A percentile compares a stretch with the other conserved stretches of the same genome.
phyloP scores from a whole-genome alignment of 2,329 filamentous ascomycete genomes.

The Aspergillus costaricaensis region DNA sequence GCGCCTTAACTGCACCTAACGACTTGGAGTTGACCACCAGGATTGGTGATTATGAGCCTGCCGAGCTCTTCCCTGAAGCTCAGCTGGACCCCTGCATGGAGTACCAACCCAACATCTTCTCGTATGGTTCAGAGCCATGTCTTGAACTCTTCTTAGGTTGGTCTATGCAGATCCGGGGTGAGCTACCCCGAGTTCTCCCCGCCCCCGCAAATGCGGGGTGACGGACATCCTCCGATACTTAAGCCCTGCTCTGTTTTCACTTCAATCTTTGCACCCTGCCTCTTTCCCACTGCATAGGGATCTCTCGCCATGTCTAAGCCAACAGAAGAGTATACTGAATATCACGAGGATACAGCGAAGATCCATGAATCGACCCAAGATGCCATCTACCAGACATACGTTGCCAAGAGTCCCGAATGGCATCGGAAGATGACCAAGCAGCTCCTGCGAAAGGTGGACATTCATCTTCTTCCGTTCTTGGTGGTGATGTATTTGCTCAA shows the following conservation, averaged over 20 bases:
- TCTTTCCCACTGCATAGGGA: background rate
- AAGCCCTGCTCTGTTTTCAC: background rate
- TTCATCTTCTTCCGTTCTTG: slow-evolving; percentile 32
- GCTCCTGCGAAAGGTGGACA: slow-evolving; percentile 31
- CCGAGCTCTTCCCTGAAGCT: no score
- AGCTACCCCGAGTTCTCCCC: background rate
- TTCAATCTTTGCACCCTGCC: background rate
- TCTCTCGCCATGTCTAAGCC: background rate
- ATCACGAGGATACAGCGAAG: background rate
- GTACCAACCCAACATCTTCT: no score
- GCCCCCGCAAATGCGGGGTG: background rate
- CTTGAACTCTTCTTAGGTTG: no score
- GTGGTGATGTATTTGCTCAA: slow-evolving; percentile 37
- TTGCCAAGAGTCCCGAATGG: slow-evolving; percentile 29
- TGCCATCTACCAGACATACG: slow-evolving; percentile 30
- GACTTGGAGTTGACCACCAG: no score
- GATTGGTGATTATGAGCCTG: no score
- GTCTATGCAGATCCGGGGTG: background rate
- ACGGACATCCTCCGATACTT: background rate
- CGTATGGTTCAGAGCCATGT: no score
- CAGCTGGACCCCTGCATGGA: background rate
- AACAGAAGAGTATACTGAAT: background rate
- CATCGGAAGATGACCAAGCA: slow-evolving; percentile 27
- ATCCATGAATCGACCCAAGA: slow-evolving; percentile 19
- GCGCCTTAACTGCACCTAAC: no score